These are phyloP conservation scores for Triticum aestivum DNA, from an alignment of 176 grass and related monocot species.

Conservation along the genomic window IWGSC_CS_RefSeq_v2.1 NC_057814.1:140394969-140395468, in stretches of 20 bases:
- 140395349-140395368: conserved; percentile 48
- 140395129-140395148: conserved; percentile 17
- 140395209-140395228: conserved; percentile 46
- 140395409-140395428: conserved; percentile 47
- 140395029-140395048: conserved; percentile 42
- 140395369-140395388: conserved; percentile 44
- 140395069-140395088: conserved; percentile 39
- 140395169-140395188: conserved; percentile 21
- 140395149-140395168: conserved; percentile 42
- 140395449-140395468: conserved; percentile 59
- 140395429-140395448: conserved; percentile 33
- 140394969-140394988: conserved; percentile 36
- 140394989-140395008: conserved; percentile 48
- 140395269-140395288: conserved; percentile 44
- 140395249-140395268: conserved; percentile 48
- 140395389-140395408: conserved; percentile 44
- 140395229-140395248: conserved; percentile 52
- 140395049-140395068: conserved; percentile 34
- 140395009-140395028: conserved; percentile 40
- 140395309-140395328: conserved; percentile 37
- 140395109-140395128: conserved; percentile 25
- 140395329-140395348: conserved; percentile 52
- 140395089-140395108: conserved; percentile 33
- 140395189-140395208: conserved; percentile 46
- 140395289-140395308: conserved; percentile 39